Percentiles rank a stretch among this genome's conserved stretches.
Evolutionary conservation across 805 yeast species (phyloP).

Genomic region (Yarrowia sp.): DNA sequence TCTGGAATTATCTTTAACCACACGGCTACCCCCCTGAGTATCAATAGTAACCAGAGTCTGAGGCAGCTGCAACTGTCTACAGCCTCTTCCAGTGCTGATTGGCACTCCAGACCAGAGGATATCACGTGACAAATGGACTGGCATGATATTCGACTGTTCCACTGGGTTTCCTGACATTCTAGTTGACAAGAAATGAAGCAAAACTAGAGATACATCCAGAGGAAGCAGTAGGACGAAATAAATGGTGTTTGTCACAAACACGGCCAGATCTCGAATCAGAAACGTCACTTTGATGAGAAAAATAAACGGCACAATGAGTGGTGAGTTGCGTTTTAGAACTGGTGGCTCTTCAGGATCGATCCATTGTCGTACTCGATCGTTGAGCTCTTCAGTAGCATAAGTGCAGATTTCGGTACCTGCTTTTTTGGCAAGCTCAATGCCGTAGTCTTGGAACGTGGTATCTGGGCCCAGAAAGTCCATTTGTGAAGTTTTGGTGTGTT

Average conservation of each 20-base stretch:
- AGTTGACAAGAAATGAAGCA: not conserved
- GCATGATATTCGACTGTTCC: not conserved
- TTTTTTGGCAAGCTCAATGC: not conserved
- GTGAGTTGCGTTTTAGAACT: not conserved
- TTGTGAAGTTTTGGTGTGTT: not conserved
- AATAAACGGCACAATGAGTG: not conserved
- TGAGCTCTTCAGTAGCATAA: not conserved
- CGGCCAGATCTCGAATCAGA: not conserved
- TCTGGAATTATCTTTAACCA: not conserved
- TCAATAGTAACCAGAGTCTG: not conserved
- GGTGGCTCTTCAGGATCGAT: not conserved
- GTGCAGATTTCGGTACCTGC: not conserved
- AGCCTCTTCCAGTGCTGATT: slow-evolving; percentile 6
- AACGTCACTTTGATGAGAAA: not conserved
- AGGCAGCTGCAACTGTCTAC: not conserved
- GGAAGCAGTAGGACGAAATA: not conserved
- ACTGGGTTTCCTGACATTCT: not conserved
- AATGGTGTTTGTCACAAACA: not conserved
- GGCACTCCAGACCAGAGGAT: slow-evolving; percentile 4
- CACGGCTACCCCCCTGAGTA: not conserved
- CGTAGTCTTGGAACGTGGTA: not conserved
- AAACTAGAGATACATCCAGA: not conserved
- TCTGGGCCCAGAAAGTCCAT: slow-evolving; percentile 4
- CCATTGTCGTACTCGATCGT: not conserved
- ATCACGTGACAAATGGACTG: not conserved